These are phyloP conservation scores for Geoglossum glabrum DNA, from an alignment of 495 filamentous ascomycete genomes.

Conservation along the genomic window DNA sequence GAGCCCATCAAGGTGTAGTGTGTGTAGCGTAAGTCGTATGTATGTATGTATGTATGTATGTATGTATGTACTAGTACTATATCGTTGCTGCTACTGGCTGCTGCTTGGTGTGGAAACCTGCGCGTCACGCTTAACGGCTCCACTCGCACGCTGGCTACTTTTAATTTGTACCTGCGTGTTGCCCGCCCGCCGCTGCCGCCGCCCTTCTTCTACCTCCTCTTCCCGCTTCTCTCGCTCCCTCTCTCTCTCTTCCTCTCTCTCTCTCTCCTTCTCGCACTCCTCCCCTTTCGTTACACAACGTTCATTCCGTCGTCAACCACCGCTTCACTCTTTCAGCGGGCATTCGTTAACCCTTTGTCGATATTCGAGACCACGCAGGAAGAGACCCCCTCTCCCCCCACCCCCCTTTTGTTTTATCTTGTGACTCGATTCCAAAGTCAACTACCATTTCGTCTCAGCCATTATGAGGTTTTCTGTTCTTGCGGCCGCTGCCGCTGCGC, in stretches of 20 bases:
- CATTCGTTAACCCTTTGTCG: background rate
- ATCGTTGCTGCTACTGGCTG: too few species aligned
- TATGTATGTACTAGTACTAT: too few species aligned
- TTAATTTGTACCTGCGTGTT: too few species aligned
- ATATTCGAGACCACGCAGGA: background rate
- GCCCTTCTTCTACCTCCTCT: background rate
- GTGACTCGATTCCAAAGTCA: background rate
- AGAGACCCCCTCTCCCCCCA: background rate
- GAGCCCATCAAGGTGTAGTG: too few species aligned
- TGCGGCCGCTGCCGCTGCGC: slow-evolving; percentile 4
- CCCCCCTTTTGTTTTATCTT: background rate
- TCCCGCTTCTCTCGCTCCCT: too few species aligned
- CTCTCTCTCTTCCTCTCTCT: background rate
- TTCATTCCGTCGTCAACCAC: background rate
- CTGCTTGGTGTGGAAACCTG: too few species aligned
- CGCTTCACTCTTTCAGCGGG: slow-evolving; percentile 7
- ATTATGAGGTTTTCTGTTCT: slow-evolving; percentile 3
- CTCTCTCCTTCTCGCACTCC: background rate
- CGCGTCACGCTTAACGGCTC: too few species aligned
- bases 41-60: too few species aligned
- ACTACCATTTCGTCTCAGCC: background rate
- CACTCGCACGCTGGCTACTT: too few species aligned
- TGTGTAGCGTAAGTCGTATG: too few species aligned
- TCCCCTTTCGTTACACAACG: background rate
- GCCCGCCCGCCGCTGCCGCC: background rate